phyloP scores from a whole-genome alignment of 1,284 basidiomycete genomes.

The Ganoderma boninense region DNA sequence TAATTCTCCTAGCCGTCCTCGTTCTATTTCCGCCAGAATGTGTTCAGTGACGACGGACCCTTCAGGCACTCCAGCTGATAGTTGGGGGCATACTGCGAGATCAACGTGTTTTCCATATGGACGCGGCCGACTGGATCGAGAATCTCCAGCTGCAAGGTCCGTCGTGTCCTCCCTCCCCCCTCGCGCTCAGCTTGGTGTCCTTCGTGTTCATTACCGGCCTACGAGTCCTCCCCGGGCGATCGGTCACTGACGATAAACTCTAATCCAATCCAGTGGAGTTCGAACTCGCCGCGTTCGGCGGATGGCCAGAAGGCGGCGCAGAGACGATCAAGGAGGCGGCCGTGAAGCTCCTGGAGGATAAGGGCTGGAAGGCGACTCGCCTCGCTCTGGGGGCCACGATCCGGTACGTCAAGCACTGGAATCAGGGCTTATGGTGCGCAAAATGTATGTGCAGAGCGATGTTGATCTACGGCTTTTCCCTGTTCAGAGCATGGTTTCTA shows the following conservation, averaged over 20 bases:
- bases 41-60: neutral
- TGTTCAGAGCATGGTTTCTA: conserved; percentile 32
- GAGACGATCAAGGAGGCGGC: conserved; percentile 45
- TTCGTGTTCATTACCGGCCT: neutral
- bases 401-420: conserved; percentile 39
- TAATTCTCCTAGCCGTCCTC: conserved; percentile 15
- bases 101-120: conserved; percentile 44
- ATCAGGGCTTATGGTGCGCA: neutral
- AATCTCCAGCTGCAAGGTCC: conserved; percentile 47
- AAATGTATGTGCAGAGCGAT: neutral
- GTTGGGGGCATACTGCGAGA: conserved; percentile 46
- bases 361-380: conserved; percentile 50
- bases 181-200: neutral
- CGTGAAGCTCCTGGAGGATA: conserved; percentile 40
- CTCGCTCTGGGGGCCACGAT: conserved; percentile 48
- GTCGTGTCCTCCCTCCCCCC: conserved; percentile 1
- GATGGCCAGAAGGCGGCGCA: conserved; percentile 44
- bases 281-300: conserved; percentile 39
- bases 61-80: conserved; percentile 39
- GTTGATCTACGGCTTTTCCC: neutral
- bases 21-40: too few species aligned
- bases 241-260: neutral
- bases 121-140: conserved; percentile 33
- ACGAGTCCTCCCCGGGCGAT: neutral
- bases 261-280: conserved; percentile 38